Evolutionary conservation across 768 basidiomycete species (phyloP).

Genomic region (Suillus brevipes): DNA sequence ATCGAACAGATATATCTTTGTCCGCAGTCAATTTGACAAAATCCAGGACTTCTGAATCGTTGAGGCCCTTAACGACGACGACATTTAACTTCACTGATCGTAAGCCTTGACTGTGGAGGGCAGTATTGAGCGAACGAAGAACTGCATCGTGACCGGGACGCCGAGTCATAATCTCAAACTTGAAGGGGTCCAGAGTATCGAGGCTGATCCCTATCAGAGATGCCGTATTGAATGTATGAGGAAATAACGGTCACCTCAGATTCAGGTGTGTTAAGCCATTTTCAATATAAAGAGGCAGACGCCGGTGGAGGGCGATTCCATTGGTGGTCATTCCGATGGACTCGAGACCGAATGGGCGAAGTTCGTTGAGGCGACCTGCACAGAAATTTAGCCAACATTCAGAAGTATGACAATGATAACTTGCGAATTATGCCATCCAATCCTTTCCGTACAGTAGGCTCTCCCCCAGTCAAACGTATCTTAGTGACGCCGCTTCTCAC

Average conservation of each 20-base stretch:
- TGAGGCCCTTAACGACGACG: slow-evolving; percentile 78
- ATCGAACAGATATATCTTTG: slow-evolving; percentile 66
- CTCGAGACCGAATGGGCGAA: slow-evolving; percentile 61
- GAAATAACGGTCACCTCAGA: slow-evolving; percentile 45
- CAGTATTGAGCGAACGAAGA: slow-evolving; percentile 61
- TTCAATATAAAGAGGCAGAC: slow-evolving; percentile 62
- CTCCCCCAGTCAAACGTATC: slow-evolving; percentile 86
- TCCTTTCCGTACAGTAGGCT: slow-evolving; percentile 81
- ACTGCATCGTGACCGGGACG: slow-evolving; percentile 77
- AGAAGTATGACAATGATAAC: slow-evolving; percentile 16
- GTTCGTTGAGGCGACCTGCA: slow-evolving; percentile 58
- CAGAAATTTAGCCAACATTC: slow-evolving; percentile 11
- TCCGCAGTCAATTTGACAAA: slow-evolving; percentile 78
- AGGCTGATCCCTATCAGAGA: slow-evolving; percentile 44
- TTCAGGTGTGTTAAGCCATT: slow-evolving; percentile 80
- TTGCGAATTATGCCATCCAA: slow-evolving; percentile 68
- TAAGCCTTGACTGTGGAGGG: slow-evolving; percentile 52
- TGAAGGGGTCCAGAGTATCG: slow-evolving; percentile 84
- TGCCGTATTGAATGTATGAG: slow-evolving; percentile 6
- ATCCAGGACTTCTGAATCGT: slow-evolving; percentile 76
- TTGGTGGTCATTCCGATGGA: slow-evolving; percentile 89
- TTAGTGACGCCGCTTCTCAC: slow-evolving; percentile 83
- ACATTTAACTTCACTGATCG: slow-evolving; percentile 79
- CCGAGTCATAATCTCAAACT: slow-evolving; percentile 86
- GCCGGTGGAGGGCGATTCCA: slow-evolving; percentile 73